Conservation (phyloP, 371 early-diverging fungal species). For the Actinomucor elegans region DNA sequence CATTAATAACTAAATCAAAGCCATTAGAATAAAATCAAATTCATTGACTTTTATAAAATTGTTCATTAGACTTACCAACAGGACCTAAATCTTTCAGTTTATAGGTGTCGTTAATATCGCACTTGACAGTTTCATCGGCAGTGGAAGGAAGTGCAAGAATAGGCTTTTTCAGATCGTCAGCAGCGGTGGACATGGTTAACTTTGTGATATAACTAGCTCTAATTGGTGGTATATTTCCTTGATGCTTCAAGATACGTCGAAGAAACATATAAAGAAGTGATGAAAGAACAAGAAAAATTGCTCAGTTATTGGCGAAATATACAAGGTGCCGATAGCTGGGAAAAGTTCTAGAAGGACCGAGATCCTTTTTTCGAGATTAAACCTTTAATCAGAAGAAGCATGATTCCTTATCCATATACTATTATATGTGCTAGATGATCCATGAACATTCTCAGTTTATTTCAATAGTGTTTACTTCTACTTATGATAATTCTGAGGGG, state of each 20-base stretch:
- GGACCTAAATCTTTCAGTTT: conserved; percentile 58
- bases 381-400: no score
- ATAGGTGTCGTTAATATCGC: conserved; percentile 49
- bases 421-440: no score
- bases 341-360: no score
- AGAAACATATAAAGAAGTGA: conserved; percentile 15
- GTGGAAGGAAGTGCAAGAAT: conserved; percentile 54
- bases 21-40: neutral
- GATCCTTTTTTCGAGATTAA: no score
- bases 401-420: no score
- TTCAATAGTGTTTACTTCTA: no score
- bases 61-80: conserved; percentile 38
- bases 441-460: no score
- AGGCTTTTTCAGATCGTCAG: conserved; percentile 22
- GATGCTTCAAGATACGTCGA: neutral
- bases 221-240: neutral
- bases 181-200: conserved; percentile 13
- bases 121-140: conserved; percentile 40
- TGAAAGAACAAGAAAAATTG: conserved; percentile 3
- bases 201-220: neutral
- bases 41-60: no score
- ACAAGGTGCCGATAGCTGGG: no score
- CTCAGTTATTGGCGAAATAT: no score
- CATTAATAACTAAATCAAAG: conserved; percentile 52
- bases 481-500: no score